Evolutionary conservation across 257 asterid genomes (phyloP).

Genomic region (Nicotiana tomentosiformis): DNA sequence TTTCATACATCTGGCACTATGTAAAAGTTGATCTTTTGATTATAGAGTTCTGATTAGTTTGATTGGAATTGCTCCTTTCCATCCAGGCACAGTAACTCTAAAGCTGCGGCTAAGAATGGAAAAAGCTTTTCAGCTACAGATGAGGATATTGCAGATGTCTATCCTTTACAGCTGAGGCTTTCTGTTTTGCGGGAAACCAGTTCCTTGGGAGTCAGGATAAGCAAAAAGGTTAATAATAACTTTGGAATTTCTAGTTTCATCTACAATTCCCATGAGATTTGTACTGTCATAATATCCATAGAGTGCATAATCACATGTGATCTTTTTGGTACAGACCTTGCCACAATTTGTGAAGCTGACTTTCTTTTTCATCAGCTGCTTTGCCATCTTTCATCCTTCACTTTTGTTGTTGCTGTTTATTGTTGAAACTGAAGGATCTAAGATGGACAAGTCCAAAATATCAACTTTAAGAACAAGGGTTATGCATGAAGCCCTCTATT

Average conservation of each 20-base stretch:
- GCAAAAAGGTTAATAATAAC: constrained; percentile 64
- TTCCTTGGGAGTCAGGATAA: constrained; percentile 65
- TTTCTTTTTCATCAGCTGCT: neutral
- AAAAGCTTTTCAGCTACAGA: constrained; percentile 50
- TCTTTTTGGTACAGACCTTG: neutral
- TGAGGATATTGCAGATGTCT: constrained; percentile 89
- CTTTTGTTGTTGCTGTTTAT: neutral
- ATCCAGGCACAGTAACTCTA: constrained; percentile 83
- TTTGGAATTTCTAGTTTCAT: constrained; percentile 11
- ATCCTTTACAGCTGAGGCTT: constrained; percentile 83
- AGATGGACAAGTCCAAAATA: neutral
- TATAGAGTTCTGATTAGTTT: constrained; percentile 1
- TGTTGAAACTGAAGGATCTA: neutral
- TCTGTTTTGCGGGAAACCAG: constrained; percentile 59
- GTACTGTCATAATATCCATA: neutral
- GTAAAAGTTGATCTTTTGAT: constrained; percentile 5
- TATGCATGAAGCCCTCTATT: neutral
- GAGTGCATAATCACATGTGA: constrained; percentile 1
- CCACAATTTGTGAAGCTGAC: neutral
- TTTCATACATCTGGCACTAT: neutral
- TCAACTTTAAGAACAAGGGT: neutral
- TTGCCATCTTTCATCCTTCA: neutral
- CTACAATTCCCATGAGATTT: constrained; percentile 9
- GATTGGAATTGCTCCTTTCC: constrained; percentile 9
- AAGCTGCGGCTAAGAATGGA: constrained; percentile 47